Base-by-base conservation (phyloP, 2,329 filamentous ascomycete genomes). In the Alternaria incomplexa region DNA sequence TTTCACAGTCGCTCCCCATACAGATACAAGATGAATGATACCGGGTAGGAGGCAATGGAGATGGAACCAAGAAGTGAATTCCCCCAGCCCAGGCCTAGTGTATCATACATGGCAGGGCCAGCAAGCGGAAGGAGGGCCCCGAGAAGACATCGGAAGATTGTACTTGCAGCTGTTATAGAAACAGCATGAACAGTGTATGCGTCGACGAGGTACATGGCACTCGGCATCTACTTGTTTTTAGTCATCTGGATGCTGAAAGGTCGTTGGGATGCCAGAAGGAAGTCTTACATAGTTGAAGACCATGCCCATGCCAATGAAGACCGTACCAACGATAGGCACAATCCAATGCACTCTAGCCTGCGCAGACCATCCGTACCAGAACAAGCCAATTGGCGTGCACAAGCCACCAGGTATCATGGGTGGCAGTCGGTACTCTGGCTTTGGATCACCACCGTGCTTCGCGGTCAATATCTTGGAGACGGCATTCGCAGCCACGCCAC, bases 121-220 rank as follows among this genome's bases (percentile, higher is more conserved):
- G 84, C 84, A 22, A 90, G 78, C 0, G 88, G 89, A 0, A 90
- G 77, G 40, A 88, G 76, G 5, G 85, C 86, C 11, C 86, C 88
- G 10, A 86, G 79, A 0, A 88, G 70, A n/a, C 79, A 82, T 44
- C 88, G 78, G 9, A 90, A 73, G 3, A 91, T 84, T 0, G 88
- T 77, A 62, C 89, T 89, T 4, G 88, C 89, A 1, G 90, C 89
- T 2, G 91, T 84, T 0, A 88, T 89, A 5, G 70, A 73, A 6
- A 76, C 75, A 28, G 73, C 73, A 58, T 77, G 70, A 22, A 74
- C 84, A 86, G 7, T 89, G 71, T 85, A 90, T 3, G 85, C 83
- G 58, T 91, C 89, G 46, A 91, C 85, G 5, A 91, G 83, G 67
- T 92, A 92, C 30, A 32, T 32, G 6, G 30, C 12, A 1, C 30